Percentiles rank a stretch among this genome's conserved stretches.
phyloP scores from a whole-genome alignment of 2,329 filamentous ascomycete genomes.

The Trichoderma sp. region DNA sequence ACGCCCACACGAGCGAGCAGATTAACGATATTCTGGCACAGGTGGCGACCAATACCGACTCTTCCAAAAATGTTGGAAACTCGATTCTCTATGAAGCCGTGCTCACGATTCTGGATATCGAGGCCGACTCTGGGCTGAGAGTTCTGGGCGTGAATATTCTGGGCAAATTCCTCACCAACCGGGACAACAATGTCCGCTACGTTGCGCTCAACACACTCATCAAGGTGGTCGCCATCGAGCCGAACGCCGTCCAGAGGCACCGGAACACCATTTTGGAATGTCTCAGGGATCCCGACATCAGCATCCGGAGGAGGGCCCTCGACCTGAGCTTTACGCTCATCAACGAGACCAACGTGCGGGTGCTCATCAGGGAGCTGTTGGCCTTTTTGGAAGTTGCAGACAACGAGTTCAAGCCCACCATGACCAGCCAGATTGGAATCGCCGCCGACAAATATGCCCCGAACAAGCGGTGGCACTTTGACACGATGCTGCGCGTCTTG shows the following conservation, averaged over 20 bases:
- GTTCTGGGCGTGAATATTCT: conserved; percentile 97
- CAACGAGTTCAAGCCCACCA: conserved; percentile 97
- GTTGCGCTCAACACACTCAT: conserved; percentile 96
- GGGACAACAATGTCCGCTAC: conserved; percentile 99
- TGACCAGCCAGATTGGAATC: conserved; percentile 97
- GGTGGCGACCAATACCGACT: conserved; percentile 97
- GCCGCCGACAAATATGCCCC: conserved; percentile 94
- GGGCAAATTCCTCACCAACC: conserved; percentile 96
- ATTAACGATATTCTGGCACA: conserved; percentile 98
- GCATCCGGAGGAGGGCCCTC: conserved; percentile 90
- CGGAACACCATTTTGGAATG: conserved; percentile 97
- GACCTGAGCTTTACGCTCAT: conserved; percentile 98
- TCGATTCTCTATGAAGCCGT: conserved; percentile 98
- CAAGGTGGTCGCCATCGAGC: conserved; percentile 97
- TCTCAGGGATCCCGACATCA: conserved; percentile 94
- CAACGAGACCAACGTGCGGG: conserved; percentile 93
- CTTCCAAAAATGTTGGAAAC: conserved; percentile 97
- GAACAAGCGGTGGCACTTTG: conserved; percentile 97
- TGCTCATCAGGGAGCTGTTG: conserved; percentile 88
- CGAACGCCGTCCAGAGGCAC: conserved; percentile 95
- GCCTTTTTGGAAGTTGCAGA: conserved; percentile 97
- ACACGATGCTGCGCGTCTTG: conserved; percentile 93
- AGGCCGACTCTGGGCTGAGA: conserved; percentile 91
- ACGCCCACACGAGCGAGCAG: conserved; percentile 86
- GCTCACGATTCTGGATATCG: conserved; percentile 94